These are phyloP conservation scores for Monosporascus sp. DNA, from an alignment of 2,329 filamentous ascomycete genomes.

Conservation along the genomic window DNA sequence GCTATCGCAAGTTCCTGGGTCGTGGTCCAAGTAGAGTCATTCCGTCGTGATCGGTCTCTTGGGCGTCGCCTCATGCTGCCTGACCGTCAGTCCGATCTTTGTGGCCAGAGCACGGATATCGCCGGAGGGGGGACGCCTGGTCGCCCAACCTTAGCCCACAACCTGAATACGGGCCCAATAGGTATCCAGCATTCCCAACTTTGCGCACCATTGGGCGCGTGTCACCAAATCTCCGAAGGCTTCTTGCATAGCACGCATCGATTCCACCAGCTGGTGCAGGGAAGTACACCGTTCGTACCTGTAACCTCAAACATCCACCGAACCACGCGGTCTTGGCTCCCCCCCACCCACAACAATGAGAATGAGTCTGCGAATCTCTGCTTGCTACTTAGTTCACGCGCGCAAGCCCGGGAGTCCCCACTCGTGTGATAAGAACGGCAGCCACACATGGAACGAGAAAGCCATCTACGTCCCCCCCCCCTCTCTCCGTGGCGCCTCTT, in stretches of 20 bases:
- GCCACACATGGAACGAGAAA: background rate
- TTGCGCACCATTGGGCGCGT: constrained; percentile 15
- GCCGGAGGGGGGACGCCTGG: background rate
- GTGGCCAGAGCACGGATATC: background rate
- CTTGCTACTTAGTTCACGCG: background rate
- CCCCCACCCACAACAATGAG: background rate
- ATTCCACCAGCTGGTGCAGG: constrained; percentile 2
- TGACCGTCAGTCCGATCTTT: background rate
- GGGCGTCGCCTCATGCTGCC: background rate
- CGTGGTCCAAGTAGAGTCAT: too few species aligned
- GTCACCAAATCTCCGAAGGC: constrained; percentile 25
- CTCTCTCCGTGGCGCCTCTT: background rate
- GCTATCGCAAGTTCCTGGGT: too few species aligned
- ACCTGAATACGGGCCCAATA: constrained; percentile 3
- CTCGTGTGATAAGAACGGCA: background rate
- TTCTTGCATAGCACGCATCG: constrained; percentile 19
- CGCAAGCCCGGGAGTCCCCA: background rate
- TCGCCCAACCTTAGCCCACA: constrained; percentile 1
- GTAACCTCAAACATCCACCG: background rate
- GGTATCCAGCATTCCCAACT: constrained; percentile 5
- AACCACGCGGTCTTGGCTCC: background rate
- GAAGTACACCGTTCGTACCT: background rate
- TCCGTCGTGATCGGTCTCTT: too few species aligned
- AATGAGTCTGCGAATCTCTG: background rate
- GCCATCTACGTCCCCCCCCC: background rate